Evolutionary conservation across 345 rosid species (phyloP), one percentile per base, ranked within the genome.

Genomic region (Rhodamnia rubescens): DNA sequence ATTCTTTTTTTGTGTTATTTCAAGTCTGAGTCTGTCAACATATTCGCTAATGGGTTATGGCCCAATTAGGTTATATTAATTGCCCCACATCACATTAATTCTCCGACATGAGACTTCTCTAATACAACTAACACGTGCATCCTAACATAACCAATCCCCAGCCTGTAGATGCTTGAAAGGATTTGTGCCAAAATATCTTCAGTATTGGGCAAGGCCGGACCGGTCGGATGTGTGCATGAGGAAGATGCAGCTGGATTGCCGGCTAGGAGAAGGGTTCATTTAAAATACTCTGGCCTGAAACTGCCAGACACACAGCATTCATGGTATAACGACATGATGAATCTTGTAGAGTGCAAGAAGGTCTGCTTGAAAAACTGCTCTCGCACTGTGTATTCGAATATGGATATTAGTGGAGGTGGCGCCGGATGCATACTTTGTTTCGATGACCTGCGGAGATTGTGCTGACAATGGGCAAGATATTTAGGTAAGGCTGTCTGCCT

Each of bases 361-460:
- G 51, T 80, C 83, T 93, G 94, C 84, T 83, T 42, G 56, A 52
- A 59, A 57, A 89, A 92, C 52, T 92, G 96, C 84, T 88, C 92
- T 55, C 92, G 94, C 58, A 89, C 86, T 16, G 93, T 94, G 75
- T 91, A 86, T 86, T 91, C 92, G 11, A 89, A 58, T 86, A 85
- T 87, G 49, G 90, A 91, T 85, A 83, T 92, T 15, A 55, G 75
- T 59, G 83, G 85, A 53, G 90, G 89, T 47, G 92, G 92, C 18
- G 87, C 86, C 16, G 94, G 95, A 4, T 93, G 96, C 84, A 78
- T 92, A 85, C 86, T 90, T 42, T 93, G 95, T 95, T 85, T 85
- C 15, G 87, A 51, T 51, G 91, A 86, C 44, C 92, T 94, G 14
- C 14, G 85, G 87, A 81, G 59, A 52, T 42, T 88, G 82, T 44